These are phyloP conservation scores for Trichosporon inkin DNA, from an alignment of 1,284 basidiomycete species.

Conservation along the genomic window DNA sequence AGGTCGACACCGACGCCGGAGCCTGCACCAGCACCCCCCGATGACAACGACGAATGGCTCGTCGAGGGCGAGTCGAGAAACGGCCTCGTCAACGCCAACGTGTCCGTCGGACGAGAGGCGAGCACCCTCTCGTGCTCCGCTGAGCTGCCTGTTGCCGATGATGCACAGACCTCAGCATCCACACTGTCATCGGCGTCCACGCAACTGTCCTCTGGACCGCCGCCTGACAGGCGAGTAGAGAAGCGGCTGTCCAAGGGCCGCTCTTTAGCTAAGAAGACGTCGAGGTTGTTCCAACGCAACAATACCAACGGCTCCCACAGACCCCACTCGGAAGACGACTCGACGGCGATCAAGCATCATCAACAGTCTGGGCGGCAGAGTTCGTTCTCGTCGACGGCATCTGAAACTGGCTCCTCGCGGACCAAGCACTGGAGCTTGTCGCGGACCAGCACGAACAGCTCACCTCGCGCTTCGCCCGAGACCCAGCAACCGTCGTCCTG, in stretches of 20 bases:
- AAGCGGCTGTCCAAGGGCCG: conserved; percentile 32
- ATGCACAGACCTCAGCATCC: conserved; percentile 7
- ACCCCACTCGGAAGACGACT: conserved; percentile 11
- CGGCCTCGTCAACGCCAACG: conserved; percentile 20
- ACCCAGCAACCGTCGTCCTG: conserved; percentile 24
- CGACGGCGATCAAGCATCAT: conserved; percentile 5
- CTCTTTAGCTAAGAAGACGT: conserved; percentile 45
- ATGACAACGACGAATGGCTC: conserved; percentile 43
- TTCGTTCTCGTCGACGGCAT: conserved; percentile 37
- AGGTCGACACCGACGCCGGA: conserved; percentile 14
- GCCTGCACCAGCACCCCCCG: conserved; percentile 13
- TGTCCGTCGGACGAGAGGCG: conserved; percentile 21
- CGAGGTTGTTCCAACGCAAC: conserved; percentile 37
- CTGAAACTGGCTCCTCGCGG: conserved; percentile 23
- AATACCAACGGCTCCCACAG: conserved; percentile 11
- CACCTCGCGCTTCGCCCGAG: conserved; percentile 12
- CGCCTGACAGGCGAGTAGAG: not conserved
- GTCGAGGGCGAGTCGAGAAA: conserved; percentile 29
- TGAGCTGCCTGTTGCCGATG: conserved; percentile 17
- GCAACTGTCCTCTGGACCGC: not conserved
- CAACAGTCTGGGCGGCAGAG: conserved; percentile 29
- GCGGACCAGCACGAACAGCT: conserved; percentile 22
- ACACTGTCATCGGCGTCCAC: not conserved
- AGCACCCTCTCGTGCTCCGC: conserved; percentile 16
- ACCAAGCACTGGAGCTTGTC: conserved; percentile 21